These are phyloP conservation scores for Davidsoniella virescens DNA, from an alignment of 2,329 filamentous ascomycete genomes.

Conservation along the genomic window DNA sequence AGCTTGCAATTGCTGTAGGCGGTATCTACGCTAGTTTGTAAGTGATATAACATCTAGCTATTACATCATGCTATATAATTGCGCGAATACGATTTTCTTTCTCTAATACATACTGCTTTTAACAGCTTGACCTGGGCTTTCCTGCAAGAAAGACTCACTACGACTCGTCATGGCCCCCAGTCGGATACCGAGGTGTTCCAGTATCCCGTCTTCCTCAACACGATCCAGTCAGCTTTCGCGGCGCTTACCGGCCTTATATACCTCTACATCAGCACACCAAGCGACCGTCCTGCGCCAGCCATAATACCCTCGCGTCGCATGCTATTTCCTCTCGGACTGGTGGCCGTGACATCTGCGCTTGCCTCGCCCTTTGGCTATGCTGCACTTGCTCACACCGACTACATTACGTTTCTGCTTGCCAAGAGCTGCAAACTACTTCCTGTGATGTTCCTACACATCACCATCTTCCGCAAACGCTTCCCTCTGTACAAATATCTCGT, in stretches of 20 bases:
- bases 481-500: conserved; percentile 95
- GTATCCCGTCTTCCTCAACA: conserved; percentile 90
- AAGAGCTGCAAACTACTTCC: conserved; percentile 98
- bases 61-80: background rate
- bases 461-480: conserved; percentile 75
- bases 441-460: conserved; percentile 93
- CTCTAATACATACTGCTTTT: background rate
- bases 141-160: conserved; percentile 94
- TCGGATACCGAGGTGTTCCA: conserved; percentile 62
- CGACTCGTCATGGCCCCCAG: conserved; percentile 60
- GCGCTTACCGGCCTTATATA: conserved; percentile 70
- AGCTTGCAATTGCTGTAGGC: conserved; percentile 73
- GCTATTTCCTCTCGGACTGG: conserved; percentile 61
- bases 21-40: conserved; percentile 98
- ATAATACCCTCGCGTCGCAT: conserved; percentile 67
- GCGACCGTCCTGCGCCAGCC: conserved; percentile 29
- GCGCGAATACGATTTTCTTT: background rate
- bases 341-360: conserved; percentile 74
- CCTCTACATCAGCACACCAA: conserved; percentile 47
- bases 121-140: conserved; percentile 84
- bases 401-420: conserved; percentile 91
- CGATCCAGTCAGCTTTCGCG: conserved; percentile 81
- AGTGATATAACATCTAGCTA: conserved; percentile 19
- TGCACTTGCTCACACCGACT: conserved; percentile 83
- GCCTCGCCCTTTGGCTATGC: conserved; percentile 95